Percentiles rank a stretch among this genome's conserved stretches.
These are phyloP conservation scores for Pseudonitzschia multistriata DNA, from an alignment of 108 stramenopile genomes.

Conservation along the genomic window DNA sequence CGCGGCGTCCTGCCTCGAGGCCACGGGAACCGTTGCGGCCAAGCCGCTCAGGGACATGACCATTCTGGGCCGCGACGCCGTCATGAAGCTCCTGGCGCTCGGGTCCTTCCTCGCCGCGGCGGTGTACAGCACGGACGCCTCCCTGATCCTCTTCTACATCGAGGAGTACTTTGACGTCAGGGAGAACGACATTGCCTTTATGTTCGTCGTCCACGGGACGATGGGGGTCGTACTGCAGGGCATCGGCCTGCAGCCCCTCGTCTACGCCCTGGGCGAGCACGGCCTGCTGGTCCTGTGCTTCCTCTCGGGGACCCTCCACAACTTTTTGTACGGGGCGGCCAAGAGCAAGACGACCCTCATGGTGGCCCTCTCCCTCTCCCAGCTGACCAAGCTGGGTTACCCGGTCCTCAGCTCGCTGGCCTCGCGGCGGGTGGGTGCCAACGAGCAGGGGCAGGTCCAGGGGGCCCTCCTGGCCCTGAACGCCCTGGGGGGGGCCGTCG, in stretches of 20 bases:
- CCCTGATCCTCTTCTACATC: conserved; percentile 71
- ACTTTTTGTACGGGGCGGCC: conserved; percentile 65
- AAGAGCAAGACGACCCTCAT: conserved; percentile 50
- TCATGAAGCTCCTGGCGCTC: conserved; percentile 51
- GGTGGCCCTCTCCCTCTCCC: conserved; percentile 58
- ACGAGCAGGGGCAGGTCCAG: conserved; percentile 79
- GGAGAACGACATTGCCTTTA: conserved; percentile 58
- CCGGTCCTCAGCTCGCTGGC: conserved; percentile 73
- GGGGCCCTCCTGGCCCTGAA: conserved; percentile 69
- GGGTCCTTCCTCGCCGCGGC: conserved; percentile 70
- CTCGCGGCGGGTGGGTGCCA: conserved; percentile 52
- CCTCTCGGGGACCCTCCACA: conserved; percentile 55
- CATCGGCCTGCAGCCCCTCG: conserved; percentile 57
- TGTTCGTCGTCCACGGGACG: conserved; percentile 63
- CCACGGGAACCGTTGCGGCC: neutral
- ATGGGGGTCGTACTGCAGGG: conserved; percentile 69
- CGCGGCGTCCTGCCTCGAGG: too few species aligned
- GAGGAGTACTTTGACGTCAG: conserved; percentile 64
- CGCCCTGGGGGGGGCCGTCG: conserved; percentile 71
- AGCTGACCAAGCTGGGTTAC: conserved; percentile 64
- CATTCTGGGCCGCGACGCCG: conserved; percentile 54
- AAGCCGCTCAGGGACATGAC: conserved; percentile 61
- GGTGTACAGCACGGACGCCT: conserved; percentile 61
- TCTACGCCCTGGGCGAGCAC: conserved; percentile 56
- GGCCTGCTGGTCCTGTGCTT: conserved; percentile 59